phyloP scores from a whole-genome alignment of 352 stramenopile genomes.

The Pythium phragmitis region DNA sequence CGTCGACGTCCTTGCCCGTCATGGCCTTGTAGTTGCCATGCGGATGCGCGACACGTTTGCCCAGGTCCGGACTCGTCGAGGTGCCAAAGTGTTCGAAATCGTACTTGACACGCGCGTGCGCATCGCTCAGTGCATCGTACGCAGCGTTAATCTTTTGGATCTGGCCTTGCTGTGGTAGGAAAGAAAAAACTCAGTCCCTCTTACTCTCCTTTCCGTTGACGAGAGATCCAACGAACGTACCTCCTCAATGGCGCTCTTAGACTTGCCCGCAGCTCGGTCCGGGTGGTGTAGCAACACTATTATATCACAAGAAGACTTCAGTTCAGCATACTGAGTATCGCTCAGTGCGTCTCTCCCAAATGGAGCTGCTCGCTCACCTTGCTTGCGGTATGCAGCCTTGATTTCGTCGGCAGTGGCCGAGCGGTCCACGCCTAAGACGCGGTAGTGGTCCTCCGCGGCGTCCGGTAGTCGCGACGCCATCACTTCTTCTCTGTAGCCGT shows the following conservation, averaged over 20 bases:
- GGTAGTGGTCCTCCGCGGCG: slow-evolving; percentile 46
- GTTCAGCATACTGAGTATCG: neutral
- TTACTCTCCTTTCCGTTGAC: neutral
- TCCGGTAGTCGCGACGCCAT: slow-evolving; percentile 18
- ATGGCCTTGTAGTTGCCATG: slow-evolving; percentile 58
- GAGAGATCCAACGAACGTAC: slow-evolving; percentile 9
- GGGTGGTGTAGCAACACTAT: slow-evolving; percentile 71
- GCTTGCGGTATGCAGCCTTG: slow-evolving; percentile 74
- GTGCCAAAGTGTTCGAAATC: slow-evolving; percentile 70
- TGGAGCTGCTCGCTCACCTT: slow-evolving; percentile 33
- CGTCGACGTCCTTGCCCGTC: slow-evolving; percentile 67
- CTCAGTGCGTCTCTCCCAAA: neutral
- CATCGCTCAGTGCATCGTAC: slow-evolving; percentile 67
- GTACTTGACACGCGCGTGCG: slow-evolving; percentile 52
- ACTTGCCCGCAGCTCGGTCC: slow-evolving; percentile 44
- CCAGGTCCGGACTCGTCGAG: slow-evolving; percentile 40
- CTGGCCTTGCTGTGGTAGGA: slow-evolving; percentile 32
- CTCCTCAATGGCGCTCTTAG: slow-evolving; percentile 17
- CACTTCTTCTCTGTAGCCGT: neutral
- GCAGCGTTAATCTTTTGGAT: slow-evolving; percentile 73
- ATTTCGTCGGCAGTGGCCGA: slow-evolving; percentile 68
- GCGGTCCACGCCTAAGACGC: slow-evolving; percentile 59
- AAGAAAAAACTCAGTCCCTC: neutral
- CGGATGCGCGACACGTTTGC: slow-evolving; percentile 30
- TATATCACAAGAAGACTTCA: neutral